Base-by-base conservation (phyloP, 352 stramenopile species). In the Pythium angustatum region DNA sequence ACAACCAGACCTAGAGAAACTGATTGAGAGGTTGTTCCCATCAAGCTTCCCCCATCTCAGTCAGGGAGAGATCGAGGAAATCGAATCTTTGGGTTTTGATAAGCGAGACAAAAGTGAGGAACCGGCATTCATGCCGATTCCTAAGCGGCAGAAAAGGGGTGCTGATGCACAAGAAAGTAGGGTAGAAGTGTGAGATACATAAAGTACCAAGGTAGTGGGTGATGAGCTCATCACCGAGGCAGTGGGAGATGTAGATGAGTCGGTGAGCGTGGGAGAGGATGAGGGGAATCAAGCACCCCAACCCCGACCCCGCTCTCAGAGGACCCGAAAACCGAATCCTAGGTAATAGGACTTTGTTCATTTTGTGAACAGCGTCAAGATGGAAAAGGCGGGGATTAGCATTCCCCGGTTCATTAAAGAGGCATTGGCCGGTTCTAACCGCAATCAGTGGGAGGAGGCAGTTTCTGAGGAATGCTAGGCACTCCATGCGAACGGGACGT, bases 351-450 rank as follows among this genome's bases (percentile, higher is more conserved):
- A 59, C 43, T 66, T 52, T 59, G 52, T 60, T 40, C 49, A 34
- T 22, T 47, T 22, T 36, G n/a, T 57, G 52, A 40, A 45, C 50
- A 14, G 19, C 12, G 52, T 43, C n/a, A 30, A 6, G 19, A 36
- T 38, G 14, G 5, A 22, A 7, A 34, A 38, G 27, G 24, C 28
- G 30, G 26, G 51, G 17, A 66, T 66, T 17, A 48, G 36, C 30
- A 66, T 60, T 22, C 57, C 57, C 15, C 10, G 57, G 47, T 64
- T 31, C 15, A 27, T 65, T 43, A 65, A 65, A 34, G 34, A 65
- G 40, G 47, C 36, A 30, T 6, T 43, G 19, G 22, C n/a, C n/a
- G 58, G 58, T 11, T 48, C 58, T 31, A 6, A 58, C 21, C 14
- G 19, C 2, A 11, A 65, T 19, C 34, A 65, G 48, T 58, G 58